phyloP scores from a whole-genome alignment of 192 early-diverging fungal genomes.

The Phycomyces blakesleeanus region DNA sequence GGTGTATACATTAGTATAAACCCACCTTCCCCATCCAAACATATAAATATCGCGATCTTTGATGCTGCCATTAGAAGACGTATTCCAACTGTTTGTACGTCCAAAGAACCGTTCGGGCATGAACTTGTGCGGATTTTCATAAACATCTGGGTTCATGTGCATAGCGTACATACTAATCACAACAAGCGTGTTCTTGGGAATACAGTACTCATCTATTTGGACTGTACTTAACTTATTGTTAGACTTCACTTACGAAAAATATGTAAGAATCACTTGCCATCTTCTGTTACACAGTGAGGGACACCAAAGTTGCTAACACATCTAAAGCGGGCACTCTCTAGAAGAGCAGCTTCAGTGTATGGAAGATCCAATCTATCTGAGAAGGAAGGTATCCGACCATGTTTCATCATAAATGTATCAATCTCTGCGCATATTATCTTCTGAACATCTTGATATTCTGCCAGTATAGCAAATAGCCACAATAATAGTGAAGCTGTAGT shows the following conservation, averaged over 20 bases:
- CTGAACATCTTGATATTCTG: slow-evolving; percentile 5
- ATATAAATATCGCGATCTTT: slow-evolving; percentile 14
- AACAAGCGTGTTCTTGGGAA: slow-evolving; percentile 46
- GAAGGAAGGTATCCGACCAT: slow-evolving; percentile 1
- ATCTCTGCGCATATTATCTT: not conserved
- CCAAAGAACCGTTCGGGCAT: slow-evolving; percentile 39
- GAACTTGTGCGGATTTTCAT: slow-evolving; percentile 44
- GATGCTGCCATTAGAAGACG: slow-evolving; percentile 17
- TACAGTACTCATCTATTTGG: slow-evolving; percentile 37
- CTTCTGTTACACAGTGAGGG: slow-evolving; percentile 3
- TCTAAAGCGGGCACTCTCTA: not conserved
- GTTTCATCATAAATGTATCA: not conserved
- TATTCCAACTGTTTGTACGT: not conserved
- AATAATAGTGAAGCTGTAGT: not conserved
- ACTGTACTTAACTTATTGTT: not conserved
- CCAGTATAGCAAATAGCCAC: not conserved
- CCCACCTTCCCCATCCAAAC: slow-evolving; percentile 22
- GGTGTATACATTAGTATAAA: not conserved
- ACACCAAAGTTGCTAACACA: not conserved
- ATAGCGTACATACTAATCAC: slow-evolving; percentile 48
- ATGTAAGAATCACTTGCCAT: slow-evolving; percentile 1
- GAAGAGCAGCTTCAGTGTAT: not conserved
- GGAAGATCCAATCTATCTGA: not conserved
- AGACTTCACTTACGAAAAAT: too few relatives aligned
- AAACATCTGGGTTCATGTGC: slow-evolving; percentile 32